These are phyloP conservation scores for Amauroascus niger DNA, from an alignment of 2,329 filamentous ascomycete species.

Conservation along the genomic window DNA sequence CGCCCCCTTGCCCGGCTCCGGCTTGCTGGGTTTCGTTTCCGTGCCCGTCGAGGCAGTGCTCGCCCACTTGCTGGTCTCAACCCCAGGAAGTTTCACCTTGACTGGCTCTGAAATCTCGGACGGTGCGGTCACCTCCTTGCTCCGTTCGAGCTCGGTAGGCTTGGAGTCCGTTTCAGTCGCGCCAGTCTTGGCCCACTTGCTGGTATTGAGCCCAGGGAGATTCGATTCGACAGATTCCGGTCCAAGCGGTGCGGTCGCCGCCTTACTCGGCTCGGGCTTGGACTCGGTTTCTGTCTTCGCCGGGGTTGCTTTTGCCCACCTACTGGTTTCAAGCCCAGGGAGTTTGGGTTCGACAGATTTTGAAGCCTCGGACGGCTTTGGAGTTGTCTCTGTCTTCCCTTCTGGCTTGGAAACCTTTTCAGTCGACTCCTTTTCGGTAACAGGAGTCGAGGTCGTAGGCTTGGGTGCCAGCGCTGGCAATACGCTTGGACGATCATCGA, in stretches of 20 bases:
- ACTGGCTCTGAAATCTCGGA: no score
- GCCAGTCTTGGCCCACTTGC: no score
- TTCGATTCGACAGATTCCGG: background rate
- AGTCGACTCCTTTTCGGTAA: no score
- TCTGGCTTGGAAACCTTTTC: background rate
- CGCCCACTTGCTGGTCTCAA: background rate
- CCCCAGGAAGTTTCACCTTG: background rate
- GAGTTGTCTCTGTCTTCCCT: background rate
- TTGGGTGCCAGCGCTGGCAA: background rate
- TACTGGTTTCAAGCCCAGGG: slow-evolving; percentile 5
- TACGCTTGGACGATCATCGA: no score
- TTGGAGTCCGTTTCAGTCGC: no score
- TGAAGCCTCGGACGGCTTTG: background rate
- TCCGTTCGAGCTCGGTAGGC: no score
- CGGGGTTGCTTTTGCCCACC: background rate
- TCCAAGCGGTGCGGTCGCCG: background rate
- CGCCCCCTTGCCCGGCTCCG: no score
- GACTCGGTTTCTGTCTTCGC: background rate
- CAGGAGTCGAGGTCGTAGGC: background rate
- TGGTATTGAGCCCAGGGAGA: no score
- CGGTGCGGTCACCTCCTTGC: no score
- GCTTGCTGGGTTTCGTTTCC: no score
- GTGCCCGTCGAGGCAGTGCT: no score
- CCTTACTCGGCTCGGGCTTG: background rate
- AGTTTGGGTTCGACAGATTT: background rate